Percentiles rank a stretch among this genome's conserved stretches.
Conservation (phyloP, 805 yeast genomes). For the Starmerella stellata region DNA sequence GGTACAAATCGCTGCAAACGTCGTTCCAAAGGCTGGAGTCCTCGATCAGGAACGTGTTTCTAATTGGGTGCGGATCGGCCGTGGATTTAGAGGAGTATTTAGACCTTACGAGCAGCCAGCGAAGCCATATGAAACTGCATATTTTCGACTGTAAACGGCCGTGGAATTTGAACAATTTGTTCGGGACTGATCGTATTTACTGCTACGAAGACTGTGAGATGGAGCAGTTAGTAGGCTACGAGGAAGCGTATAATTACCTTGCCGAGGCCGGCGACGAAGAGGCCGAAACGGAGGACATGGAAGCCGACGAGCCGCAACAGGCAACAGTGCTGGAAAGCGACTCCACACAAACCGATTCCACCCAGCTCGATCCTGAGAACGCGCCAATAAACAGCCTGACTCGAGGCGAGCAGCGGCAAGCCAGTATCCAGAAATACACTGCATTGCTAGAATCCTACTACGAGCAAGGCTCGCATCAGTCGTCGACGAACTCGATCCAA, state of each 20-base stretch:
- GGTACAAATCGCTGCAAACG: slow-evolving; percentile 53
- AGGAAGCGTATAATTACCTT: slow-evolving; percentile 37
- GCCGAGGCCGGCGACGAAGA: slow-evolving; percentile 21
- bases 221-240: slow-evolving; percentile 40
- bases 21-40: slow-evolving; percentile 50
- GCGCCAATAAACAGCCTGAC: no score
- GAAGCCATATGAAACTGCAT: slow-evolving; percentile 32
- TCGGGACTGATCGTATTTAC: slow-evolving; percentile 53
- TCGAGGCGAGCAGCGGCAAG: slow-evolving; percentile 4
- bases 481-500: slow-evolving; percentile 59
- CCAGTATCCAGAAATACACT: slow-evolving; percentile 22
- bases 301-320: slow-evolving; percentile 20
- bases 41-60: slow-evolving; percentile 55
- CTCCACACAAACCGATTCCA: slow-evolving; percentile 22
- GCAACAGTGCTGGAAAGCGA: slow-evolving; percentile 14
- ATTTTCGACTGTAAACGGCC: slow-evolving; percentile 87
- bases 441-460: slow-evolving; percentile 55
- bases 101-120: slow-evolving; percentile 19
- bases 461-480: slow-evolving; percentile 60
- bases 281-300: slow-evolving; percentile 17
- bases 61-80: slow-evolving; percentile 88
- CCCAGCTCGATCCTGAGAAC: slow-evolving; percentile 9
- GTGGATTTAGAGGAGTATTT: slow-evolving; percentile 55
- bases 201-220: slow-evolving; percentile 80
- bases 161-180: slow-evolving; percentile 85